A percentile compares a stretch with the other conserved stretches of the same genome.
These are phyloP conservation scores for Allomyces macrogynus DNA, from an alignment of 192 early-diverging fungal genomes.

Conservation along the genomic window DNA sequence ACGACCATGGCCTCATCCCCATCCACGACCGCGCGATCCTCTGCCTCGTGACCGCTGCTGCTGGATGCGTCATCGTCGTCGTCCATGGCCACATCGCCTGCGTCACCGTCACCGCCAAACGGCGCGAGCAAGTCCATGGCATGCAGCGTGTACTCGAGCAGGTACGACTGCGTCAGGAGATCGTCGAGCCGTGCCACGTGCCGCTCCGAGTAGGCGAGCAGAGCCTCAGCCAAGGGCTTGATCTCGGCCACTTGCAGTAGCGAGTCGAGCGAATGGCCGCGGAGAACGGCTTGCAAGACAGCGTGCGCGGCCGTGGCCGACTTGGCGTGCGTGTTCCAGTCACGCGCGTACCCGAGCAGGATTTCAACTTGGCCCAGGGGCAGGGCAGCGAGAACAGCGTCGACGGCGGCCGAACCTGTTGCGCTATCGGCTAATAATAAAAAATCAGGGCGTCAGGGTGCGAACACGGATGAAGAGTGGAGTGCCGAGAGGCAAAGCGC, in stretches of 20 bases:
- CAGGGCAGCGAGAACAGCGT: constrained; percentile 44
- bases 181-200: constrained; percentile 65
- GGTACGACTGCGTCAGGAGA: constrained; percentile 57
- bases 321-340: constrained; percentile 90
- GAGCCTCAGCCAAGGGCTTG: constrained; percentile 63
- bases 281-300: constrained; percentile 56
- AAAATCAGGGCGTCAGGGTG: too few species aligned
- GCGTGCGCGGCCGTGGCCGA: constrained; percentile 60
- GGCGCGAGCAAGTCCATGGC: constrained; percentile 47
- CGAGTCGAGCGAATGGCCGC: constrained; percentile 32
- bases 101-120: constrained; percentile 12
- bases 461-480: too few species aligned
- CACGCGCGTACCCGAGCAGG: constrained; percentile 63
- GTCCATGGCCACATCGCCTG: not conserved
- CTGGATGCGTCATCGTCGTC: not conserved
- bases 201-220: constrained; percentile 79
- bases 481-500: too few species aligned
- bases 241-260: constrained; percentile 56
- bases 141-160: constrained; percentile 78
- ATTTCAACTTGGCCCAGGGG: constrained; percentile 49
- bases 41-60: not conserved
- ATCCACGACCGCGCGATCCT: not conserved
- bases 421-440: constrained; percentile 12
- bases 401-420: constrained; percentile 41
- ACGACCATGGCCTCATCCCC: too few species aligned